Conservation (phyloP, 192 early-diverging fungal genomes). For the Helicostylum pulchrum region DNA sequence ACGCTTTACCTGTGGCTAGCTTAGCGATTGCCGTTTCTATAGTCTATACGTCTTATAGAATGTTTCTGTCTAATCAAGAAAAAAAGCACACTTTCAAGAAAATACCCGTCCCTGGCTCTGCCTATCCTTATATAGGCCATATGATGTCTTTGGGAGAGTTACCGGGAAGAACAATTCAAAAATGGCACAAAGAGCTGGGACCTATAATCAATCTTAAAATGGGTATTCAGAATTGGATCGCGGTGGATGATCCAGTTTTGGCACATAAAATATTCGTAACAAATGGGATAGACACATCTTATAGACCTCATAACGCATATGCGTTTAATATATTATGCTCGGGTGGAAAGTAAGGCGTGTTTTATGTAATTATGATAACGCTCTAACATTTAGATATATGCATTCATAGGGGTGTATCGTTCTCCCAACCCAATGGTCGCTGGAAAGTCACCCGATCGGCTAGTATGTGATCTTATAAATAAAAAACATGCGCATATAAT, state of each 20-base stretch:
- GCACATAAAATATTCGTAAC: conserved; percentile 13
- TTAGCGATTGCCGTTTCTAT: background rate
- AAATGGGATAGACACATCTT: background rate
- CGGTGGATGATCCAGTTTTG: conserved; percentile 1
- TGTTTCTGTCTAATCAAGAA: background rate
- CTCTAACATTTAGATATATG: too few species aligned
- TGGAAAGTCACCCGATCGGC: conserved; percentile 2
- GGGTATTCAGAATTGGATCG: conserved; percentile 15
- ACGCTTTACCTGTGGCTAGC: background rate
- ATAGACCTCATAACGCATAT: background rate
- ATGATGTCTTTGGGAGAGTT: background rate
- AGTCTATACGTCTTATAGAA: background rate
- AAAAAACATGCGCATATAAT: too few species aligned
- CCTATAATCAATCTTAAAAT: background rate
- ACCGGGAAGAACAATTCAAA: background rate
- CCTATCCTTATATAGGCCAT: conserved; percentile 6
- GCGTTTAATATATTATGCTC: background rate
- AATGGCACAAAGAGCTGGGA: conserved; percentile 4
- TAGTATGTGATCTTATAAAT: too few species aligned
- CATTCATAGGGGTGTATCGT: conserved; percentile 2
- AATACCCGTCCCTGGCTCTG: conserved; percentile 3
- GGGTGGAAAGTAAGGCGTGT: background rate
- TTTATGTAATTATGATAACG: too few species aligned
- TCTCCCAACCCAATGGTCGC: background rate
- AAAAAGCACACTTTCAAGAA: background rate